Conservation (phyloP, 176 grass and related monocot species). For the Triticum timopheevii region DNA sequence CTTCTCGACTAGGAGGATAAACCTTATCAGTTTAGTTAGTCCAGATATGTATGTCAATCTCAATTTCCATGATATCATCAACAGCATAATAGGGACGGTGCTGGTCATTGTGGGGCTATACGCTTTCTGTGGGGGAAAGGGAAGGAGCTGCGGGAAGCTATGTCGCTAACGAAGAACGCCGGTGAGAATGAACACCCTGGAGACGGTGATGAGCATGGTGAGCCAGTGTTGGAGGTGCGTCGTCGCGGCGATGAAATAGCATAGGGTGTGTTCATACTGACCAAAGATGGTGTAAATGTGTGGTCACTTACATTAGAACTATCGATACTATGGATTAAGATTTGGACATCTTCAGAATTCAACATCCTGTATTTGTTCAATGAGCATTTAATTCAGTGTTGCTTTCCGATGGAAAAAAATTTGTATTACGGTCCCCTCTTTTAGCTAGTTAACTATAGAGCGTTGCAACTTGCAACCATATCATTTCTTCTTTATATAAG, state of each 20-base stretch:
- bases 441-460: too few species aligned
- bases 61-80: background rate
- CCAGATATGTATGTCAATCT: background rate
- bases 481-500: too few species aligned
- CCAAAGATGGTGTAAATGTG: background rate
- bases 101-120: slow-evolving; percentile 35
- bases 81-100: slow-evolving; percentile 24
- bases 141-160: slow-evolving; percentile 18
- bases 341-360: background rate
- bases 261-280: background rate
- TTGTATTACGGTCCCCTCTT: too few species aligned
- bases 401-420: too few species aligned
- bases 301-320: background rate
- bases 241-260: background rate
- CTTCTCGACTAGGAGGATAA: background rate
- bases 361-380: background rate
- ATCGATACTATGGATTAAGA: background rate
- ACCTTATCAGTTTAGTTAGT: background rate
- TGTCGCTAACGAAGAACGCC: background rate
- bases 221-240: background rate
- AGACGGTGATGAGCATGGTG: background rate
- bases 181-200: background rate
- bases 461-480: too few species aligned
- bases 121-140: slow-evolving; percentile 40
- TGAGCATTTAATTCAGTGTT: too few species aligned